A percentile compares a stretch with the other conserved stretches of the same genome.
phyloP scores from a whole-genome alignment of 116 monocot species.

The Dioscorea cayenensis region DNA sequence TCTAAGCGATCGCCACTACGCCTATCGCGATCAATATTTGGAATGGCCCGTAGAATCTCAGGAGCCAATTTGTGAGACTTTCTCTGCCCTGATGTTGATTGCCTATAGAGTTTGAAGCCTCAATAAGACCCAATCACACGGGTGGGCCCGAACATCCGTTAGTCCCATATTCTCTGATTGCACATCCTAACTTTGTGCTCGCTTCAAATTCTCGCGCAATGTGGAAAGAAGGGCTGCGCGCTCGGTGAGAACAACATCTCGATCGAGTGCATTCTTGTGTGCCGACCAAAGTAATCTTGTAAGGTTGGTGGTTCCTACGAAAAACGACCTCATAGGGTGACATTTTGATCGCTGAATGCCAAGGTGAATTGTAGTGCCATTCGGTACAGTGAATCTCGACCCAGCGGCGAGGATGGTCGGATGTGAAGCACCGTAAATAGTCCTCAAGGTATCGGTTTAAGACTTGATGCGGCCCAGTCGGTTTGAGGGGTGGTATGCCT shows the following conservation, averaged over 20 bases:
- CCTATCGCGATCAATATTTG: neutral
- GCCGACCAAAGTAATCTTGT: neutral
- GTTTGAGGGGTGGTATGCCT: too few species aligned
- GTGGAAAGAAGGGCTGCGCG: neutral
- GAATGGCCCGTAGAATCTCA: neutral
- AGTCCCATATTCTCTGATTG: neutral
- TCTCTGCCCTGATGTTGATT: neutral
- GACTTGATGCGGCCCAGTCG: too few species aligned
- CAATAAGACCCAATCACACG: neutral
- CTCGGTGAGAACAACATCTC: neutral
- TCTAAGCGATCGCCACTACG: neutral
- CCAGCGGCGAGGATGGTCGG: neutral
- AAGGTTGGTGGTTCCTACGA: neutral
- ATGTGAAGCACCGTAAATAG: neutral
- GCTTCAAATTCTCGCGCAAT: neutral
- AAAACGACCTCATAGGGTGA: neutral
- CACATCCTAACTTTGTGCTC: neutral
- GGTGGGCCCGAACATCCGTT: neutral
- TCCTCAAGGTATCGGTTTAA: neutral
- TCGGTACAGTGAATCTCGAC: neutral
- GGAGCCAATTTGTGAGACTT: neutral
- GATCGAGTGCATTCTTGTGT: fast-evolving
- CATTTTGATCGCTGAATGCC: neutral
- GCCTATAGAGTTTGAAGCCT: neutral
- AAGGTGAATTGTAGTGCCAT: neutral